Evolutionary conservation across 2,329 filamentous ascomycete species (phyloP).

Genomic region (Calonectria pseudoreteaudii): DNA sequence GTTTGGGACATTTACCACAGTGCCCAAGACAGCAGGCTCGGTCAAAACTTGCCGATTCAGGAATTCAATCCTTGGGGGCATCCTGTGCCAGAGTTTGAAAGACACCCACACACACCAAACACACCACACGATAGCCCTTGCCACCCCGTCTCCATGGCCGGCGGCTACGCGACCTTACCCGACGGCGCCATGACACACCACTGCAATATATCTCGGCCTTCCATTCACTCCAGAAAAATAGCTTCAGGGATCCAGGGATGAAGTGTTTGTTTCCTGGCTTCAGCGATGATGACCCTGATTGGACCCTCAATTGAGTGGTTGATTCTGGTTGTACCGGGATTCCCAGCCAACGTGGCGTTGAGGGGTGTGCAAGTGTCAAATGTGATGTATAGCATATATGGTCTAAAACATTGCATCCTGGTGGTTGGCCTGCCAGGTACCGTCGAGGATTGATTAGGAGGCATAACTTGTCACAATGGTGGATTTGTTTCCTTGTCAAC

Average conservation of each 20-base stretch:
- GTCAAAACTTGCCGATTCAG: neutral
- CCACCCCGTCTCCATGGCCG: slow-evolving; percentile 1
- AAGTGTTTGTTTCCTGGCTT: slow-evolving; percentile 21
- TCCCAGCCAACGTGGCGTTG: neutral
- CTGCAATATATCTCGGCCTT: slow-evolving; percentile 12
- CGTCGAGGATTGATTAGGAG: neutral
- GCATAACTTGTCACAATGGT: neutral
- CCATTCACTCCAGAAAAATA: slow-evolving; percentile 6
- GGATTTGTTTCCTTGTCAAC: slow-evolving; percentile 1
- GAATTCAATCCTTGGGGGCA: neutral
- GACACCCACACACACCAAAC: slow-evolving; percentile 12
- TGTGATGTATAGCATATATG: slow-evolving; percentile 9
- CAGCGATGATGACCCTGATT: neutral
- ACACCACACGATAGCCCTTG: neutral
- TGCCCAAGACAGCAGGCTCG: neutral
- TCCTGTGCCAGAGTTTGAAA: neutral
- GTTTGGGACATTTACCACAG: neutral
- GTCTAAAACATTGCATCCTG: neutral
- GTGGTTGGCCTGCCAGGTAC: neutral
- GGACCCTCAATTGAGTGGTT: slow-evolving; percentile 1
- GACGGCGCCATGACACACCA: slow-evolving; percentile 15
- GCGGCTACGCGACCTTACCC: neutral
- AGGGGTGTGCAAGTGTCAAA: slow-evolving; percentile 1
- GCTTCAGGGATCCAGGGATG: neutral
- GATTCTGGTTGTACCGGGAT: neutral